These are phyloP conservation scores for Fusarium anguioides DNA, from an alignment of 2,329 filamentous ascomycete genomes.

Conservation along the genomic window DNA sequence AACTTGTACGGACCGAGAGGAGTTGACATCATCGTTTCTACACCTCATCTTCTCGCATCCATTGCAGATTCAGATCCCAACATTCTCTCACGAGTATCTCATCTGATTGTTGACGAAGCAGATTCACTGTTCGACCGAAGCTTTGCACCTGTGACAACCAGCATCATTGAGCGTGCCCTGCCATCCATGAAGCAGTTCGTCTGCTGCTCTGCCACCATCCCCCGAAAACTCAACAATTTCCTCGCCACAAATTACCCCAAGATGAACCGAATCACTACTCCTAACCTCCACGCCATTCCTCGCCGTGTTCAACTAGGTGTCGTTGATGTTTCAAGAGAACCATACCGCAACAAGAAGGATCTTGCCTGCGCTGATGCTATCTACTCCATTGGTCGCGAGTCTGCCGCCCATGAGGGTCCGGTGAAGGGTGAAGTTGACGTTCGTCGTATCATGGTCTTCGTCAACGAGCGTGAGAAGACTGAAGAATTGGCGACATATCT, in stretches of 20 bases:
- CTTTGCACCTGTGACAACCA: conserved; percentile 84
- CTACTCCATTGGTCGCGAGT: conserved; percentile 89
- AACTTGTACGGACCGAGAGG: conserved; percentile 83
- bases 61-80: conserved; percentile 92
- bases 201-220: conserved; percentile 96
- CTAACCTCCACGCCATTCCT: conserved; percentile 95
- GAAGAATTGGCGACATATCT: conserved; percentile 84
- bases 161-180: conserved; percentile 82
- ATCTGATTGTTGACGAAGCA: conserved; percentile 93
- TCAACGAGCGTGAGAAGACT: conserved; percentile 94
- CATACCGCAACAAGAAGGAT: conserved; percentile 91
- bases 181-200: conserved; percentile 88
- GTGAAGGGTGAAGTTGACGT: conserved; percentile 70
- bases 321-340: conserved; percentile 90
- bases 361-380: conserved; percentile 95
- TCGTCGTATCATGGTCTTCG: conserved; percentile 92
- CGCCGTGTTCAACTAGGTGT: conserved; percentile 93
- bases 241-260: conserved; percentile 85
- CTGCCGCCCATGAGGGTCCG: conserved; percentile 66
- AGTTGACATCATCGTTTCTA: conserved; percentile 87
- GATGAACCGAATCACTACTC: conserved; percentile 88
- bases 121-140: conserved; percentile 95
- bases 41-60: conserved; percentile 87
- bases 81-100: conserved; percentile 88
- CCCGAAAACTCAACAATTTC: conserved; percentile 85